Evolutionary conservation across 1,139 yeast genomes (phyloP).

Genomic region (Nakaseomyces kungkrabaensis): DNA sequence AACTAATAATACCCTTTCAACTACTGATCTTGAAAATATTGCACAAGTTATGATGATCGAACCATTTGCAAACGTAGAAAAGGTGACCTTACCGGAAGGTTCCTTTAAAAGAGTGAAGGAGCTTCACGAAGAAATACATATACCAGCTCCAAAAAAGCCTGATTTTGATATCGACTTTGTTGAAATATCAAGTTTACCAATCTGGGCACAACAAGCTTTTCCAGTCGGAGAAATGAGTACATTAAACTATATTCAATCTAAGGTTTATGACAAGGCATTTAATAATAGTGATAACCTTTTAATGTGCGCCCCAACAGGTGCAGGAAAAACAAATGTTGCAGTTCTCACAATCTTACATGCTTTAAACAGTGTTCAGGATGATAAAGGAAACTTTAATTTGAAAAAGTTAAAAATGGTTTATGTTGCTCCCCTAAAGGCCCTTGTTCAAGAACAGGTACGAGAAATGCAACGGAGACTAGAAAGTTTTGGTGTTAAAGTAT

Average conservation of each 20-base stretch:
- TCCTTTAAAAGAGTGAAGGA: conserved; percentile 68
- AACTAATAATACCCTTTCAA: background rate
- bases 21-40: background rate
- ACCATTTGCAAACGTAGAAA: conserved; percentile 5
- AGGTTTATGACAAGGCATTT: conserved; percentile 71
- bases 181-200: conserved; percentile 55
- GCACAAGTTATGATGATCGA: background rate
- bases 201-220: conserved; percentile 74
- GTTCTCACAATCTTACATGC: conserved; percentile 64
- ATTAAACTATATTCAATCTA: conserved; percentile 76
- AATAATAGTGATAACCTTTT: conserved; percentile 59
- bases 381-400: conserved; percentile 41
- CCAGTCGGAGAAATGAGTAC: conserved; percentile 55
- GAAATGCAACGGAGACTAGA: conserved; percentile 68
- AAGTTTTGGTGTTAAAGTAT: conserved; percentile 60
- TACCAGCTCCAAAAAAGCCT: conserved; percentile 63
- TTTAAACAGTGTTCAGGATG: conserved; percentile 42
- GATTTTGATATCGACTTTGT: conserved; percentile 43
- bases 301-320: conserved; percentile 97
- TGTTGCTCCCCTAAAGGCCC: conserved; percentile 88
- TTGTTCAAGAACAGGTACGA: conserved; percentile 90
- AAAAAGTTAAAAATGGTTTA: conserved; percentile 70
- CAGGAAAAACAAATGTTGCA: conserved; percentile 96
- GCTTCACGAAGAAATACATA: conserved; percentile 75
- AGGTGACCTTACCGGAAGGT: conserved; percentile 66